Percentiles rank a stretch among this genome's conserved stretches.
These are phyloP conservation scores for Orbilia javanica DNA, from an alignment of 2,329 filamentous ascomycete species.

Conservation along the genomic window DNA sequence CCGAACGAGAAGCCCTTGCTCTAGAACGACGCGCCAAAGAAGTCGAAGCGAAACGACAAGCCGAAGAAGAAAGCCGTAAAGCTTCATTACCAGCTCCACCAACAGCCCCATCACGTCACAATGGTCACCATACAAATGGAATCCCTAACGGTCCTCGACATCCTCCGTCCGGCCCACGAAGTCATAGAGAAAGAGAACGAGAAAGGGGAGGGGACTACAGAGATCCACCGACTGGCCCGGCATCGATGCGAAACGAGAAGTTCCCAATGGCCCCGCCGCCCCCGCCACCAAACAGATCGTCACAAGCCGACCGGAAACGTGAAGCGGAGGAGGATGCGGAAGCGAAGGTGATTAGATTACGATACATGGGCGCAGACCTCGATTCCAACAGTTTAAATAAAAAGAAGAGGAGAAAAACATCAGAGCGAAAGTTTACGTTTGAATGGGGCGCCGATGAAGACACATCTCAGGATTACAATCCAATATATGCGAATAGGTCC, in stretches of 20 bases:
- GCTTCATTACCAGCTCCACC: conserved; percentile 33
- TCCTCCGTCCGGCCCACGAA: conserved; percentile 59
- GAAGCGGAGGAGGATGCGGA: conserved; percentile 74
- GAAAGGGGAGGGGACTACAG: conserved; percentile 60
- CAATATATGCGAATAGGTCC: conserved; percentile 78
- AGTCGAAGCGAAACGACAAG: conserved; percentile 72
- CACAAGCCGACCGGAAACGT: conserved; percentile 61
- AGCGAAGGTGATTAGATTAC: conserved; percentile 78
- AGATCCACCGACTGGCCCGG: conserved; percentile 62
- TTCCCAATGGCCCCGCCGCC: conserved; percentile 54
- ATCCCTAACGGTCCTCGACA: conserved; percentile 59
- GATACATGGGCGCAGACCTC: conserved; percentile 91
- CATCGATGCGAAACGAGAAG: conserved; percentile 63
- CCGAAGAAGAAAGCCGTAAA: conserved; percentile 63
- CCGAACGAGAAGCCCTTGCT: conserved; percentile 82
- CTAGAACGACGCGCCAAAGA: conserved; percentile 82
- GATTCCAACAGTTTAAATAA: conserved; percentile 88
- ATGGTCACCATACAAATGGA: conserved; percentile 59
- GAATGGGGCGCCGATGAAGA: conserved; percentile 97
- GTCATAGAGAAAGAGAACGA: conserved; percentile 59
- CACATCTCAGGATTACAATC: conserved; percentile 85
- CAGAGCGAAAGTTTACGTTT: conserved; percentile 98
- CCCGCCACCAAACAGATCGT: conserved; percentile 62
- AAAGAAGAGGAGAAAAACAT: conserved; percentile 93
- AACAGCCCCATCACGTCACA: conserved; percentile 56